A percentile compares a stretch with the other conserved stretches of the same genome.
Conservation (phyloP, 495 filamentous ascomycete genomes). For the Amorphotheca resinae region DNA sequence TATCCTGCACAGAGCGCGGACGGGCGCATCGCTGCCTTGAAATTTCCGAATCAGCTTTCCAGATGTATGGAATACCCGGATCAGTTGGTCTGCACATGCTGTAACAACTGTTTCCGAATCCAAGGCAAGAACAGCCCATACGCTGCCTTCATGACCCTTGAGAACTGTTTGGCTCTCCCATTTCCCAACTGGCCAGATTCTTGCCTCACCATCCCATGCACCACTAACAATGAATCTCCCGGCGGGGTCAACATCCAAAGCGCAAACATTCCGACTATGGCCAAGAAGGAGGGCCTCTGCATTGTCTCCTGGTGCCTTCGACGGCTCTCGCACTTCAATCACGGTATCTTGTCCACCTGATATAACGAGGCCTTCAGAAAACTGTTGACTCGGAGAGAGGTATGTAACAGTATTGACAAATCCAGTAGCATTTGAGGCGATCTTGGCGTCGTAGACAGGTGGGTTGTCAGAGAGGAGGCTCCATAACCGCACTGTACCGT, state of each 20-base stretch:
- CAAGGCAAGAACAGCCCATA: slow-evolving; percentile 84
- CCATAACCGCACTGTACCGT: slow-evolving; percentile 85
- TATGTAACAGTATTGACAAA: slow-evolving; percentile 83
- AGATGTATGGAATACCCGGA: slow-evolving; percentile 63
- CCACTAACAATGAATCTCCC: slow-evolving; percentile 71
- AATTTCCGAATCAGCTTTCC: slow-evolving; percentile 56
- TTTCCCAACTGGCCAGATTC: slow-evolving; percentile 61
- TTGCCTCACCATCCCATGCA: slow-evolving; percentile 85
- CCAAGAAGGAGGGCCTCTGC: slow-evolving; percentile 79
- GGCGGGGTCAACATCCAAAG: slow-evolving; percentile 63
- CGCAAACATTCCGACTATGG: slow-evolving; percentile 75
- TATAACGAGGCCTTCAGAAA: slow-evolving; percentile 70
- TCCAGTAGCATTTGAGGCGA: slow-evolving; percentile 60
- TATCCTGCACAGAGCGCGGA: slow-evolving; percentile 74
- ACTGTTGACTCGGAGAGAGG: slow-evolving; percentile 51
- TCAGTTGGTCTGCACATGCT: slow-evolving; percentile 80
- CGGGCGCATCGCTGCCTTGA: slow-evolving; percentile 61
- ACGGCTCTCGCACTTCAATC: slow-evolving; percentile 74
- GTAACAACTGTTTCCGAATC: slow-evolving; percentile 74
- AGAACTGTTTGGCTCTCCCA: slow-evolving; percentile 66
- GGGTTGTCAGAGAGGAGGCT: slow-evolving; percentile 49
- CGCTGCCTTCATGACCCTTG: slow-evolving; percentile 62
- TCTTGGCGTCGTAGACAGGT: slow-evolving; percentile 60
- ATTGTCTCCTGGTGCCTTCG: slow-evolving; percentile 47
- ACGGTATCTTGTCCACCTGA: slow-evolving; percentile 84